Evolutionary conservation across 202 grass and related monocot species (phyloP).

Genomic region (Hordeum pubiflorum): DNA sequence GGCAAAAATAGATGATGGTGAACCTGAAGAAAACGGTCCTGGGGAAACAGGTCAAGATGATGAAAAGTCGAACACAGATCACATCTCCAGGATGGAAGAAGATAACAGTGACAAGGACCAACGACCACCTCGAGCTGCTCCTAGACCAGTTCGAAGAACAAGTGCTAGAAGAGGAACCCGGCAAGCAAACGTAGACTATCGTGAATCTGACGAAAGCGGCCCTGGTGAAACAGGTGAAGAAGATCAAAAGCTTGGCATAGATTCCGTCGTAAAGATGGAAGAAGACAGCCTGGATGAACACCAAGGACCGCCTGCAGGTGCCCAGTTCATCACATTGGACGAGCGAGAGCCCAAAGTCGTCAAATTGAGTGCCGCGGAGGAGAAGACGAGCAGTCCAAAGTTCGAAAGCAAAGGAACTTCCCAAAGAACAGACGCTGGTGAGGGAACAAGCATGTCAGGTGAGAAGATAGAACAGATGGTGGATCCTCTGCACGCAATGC

Average conservation of each 20-base stretch:
- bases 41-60: conserved; percentile 29
- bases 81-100: conserved; percentile 28
- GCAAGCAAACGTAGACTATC: conserved; percentile 34
- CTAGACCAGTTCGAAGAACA: conserved; percentile 39
- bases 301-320: conserved; percentile 26
- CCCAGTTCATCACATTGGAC: conserved; percentile 28
- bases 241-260: conserved; percentile 20
- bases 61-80: conserved; percentile 26
- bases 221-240: conserved; percentile 28
- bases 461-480: conserved; percentile 75
- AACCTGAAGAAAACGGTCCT: conserved; percentile 42
- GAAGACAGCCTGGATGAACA: conserved; percentile 6
- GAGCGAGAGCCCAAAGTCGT: conserved; percentile 26
- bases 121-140: conserved; percentile 19
- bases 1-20: conserved; percentile 54
- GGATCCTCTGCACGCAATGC: conserved; percentile 79
- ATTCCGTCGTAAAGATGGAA: conserved; percentile 28
- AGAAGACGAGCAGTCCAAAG: conserved; percentile 12
- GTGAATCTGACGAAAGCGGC: conserved; percentile 37
- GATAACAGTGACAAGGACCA: conserved; percentile 17
- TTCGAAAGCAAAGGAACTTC: conserved; percentile 22
- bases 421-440: conserved; percentile 11
- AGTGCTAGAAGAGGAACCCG: conserved; percentile 44
- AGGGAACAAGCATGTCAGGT: neutral
- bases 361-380: neutral